These are phyloP conservation scores for Hibiscus syriacus DNA, from an alignment of 345 rosid genomes.

Conservation along the genomic window DNA sequence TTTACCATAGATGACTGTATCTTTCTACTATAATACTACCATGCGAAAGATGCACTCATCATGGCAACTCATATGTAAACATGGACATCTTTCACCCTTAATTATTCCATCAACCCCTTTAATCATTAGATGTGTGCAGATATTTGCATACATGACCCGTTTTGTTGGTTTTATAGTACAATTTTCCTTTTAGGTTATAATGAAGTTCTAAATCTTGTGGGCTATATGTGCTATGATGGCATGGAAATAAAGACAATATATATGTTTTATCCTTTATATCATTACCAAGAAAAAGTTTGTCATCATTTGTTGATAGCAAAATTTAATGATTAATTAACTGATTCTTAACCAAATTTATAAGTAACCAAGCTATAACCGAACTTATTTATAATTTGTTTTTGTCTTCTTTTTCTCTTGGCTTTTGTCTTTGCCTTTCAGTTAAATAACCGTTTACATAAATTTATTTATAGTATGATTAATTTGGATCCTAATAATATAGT, in stretches of 20 bases:
- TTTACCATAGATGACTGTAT: neutral
- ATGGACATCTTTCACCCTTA: neutral
- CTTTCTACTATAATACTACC: neutral
- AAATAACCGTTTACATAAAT: too few species aligned
- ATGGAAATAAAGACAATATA: neutral
- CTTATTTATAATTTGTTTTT: neutral
- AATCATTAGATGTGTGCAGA: neutral
- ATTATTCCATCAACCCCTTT: neutral
- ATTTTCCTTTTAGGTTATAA: conserved; percentile 9
- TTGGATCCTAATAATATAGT: too few species aligned
- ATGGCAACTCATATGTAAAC: neutral
- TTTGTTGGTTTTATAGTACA: conserved; percentile 6
- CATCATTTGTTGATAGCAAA: conserved; percentile 1
- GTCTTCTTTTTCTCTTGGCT: too few species aligned
- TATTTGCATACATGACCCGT: neutral
- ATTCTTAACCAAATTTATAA: neutral
- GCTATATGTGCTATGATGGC: too few species aligned
- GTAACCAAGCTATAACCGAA: neutral
- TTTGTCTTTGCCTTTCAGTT: neutral
- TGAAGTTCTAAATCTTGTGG: neutral
- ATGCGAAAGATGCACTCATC: conserved; percentile 5
- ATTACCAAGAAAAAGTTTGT: conserved; percentile 10
- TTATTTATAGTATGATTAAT: too few species aligned
- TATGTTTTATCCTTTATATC: conserved; percentile 3
- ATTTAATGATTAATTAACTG: neutral